phyloP scores from a whole-genome alignment of 495 filamentous ascomycete genomes.

The Pyrenula massariospora region DNA sequence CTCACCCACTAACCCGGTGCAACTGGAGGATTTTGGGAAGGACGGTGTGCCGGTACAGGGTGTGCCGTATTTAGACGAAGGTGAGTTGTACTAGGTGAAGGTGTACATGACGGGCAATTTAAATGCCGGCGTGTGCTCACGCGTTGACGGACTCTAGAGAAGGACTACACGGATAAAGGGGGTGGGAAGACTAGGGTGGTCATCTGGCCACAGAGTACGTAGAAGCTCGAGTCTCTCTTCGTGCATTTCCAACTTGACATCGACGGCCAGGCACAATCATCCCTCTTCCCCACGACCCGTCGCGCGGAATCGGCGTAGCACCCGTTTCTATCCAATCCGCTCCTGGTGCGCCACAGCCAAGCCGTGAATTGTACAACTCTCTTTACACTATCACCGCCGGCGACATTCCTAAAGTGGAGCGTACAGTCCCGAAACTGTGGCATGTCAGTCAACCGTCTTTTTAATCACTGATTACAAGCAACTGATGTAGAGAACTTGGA shows the following conservation, averaged over 20 bases:
- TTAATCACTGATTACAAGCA: background rate
- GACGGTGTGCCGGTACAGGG: background rate
- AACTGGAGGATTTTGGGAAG: background rate
- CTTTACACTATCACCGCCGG: background rate
- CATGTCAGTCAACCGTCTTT: background rate
- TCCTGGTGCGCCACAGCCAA: background rate
- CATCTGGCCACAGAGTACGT: background rate
- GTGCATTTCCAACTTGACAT: too few relatives aligned
- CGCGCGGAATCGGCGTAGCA: background rate
- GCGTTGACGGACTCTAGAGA: background rate
- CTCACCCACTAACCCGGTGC: background rate
- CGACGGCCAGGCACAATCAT: background rate
- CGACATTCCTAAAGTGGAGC: background rate
- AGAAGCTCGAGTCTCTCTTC: too few relatives aligned
- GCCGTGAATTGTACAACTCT: background rate
- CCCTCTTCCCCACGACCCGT: background rate
- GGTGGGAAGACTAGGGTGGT: background rate
- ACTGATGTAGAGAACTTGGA: background rate
- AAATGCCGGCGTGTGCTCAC: too few relatives aligned
- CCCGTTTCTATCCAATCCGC: background rate
- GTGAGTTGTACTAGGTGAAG: too few relatives aligned
- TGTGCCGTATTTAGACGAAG: background rate
- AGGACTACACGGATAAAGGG: background rate
- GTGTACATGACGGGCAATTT: too few relatives aligned
- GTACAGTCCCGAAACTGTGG: background rate